phyloP scores from a whole-genome alignment of 2,329 filamentous ascomycete species.

The Colletotrichum destructivum region DNA sequence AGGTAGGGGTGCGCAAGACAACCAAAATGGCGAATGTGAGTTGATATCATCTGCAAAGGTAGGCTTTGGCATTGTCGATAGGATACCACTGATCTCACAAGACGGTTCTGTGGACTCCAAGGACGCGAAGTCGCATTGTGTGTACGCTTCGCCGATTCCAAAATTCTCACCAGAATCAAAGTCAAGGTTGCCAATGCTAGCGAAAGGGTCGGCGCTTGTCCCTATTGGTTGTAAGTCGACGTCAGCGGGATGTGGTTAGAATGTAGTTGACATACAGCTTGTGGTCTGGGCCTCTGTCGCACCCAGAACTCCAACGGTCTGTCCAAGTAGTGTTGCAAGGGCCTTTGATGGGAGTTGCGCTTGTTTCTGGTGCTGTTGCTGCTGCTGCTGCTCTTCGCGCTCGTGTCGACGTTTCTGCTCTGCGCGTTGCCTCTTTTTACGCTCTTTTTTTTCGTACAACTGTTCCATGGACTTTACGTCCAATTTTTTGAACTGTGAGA shows the following conservation, averaged over 20 bases:
- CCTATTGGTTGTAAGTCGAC: too few relatives aligned
- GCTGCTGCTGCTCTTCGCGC: too few relatives aligned
- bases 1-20: not conserved
- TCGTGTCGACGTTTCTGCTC: constrained; percentile 8
- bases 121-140: not conserved
- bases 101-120: not conserved
- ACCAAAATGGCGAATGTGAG: not conserved
- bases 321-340: too few relatives aligned
- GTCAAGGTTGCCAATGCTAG: too few relatives aligned
- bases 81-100: not conserved
- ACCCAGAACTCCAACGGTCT: too few relatives aligned
- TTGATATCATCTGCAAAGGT: not conserved
- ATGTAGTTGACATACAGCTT: too few relatives aligned
- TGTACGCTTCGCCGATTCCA: not conserved
- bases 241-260: too few relatives aligned
- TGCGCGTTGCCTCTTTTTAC: not conserved
- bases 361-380: too few relatives aligned
- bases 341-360: too few relatives aligned
- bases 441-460: constrained; percentile 10
- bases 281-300: too few relatives aligned
- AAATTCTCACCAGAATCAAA: too few relatives aligned
- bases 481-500: not conserved
- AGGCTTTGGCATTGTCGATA: not conserved
- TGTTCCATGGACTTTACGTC: not conserved
- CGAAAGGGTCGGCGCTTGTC: too few relatives aligned